Conservation (phyloP, 2,329 filamentous ascomycete species). For the Ceratocystis smalleyi region DNA sequence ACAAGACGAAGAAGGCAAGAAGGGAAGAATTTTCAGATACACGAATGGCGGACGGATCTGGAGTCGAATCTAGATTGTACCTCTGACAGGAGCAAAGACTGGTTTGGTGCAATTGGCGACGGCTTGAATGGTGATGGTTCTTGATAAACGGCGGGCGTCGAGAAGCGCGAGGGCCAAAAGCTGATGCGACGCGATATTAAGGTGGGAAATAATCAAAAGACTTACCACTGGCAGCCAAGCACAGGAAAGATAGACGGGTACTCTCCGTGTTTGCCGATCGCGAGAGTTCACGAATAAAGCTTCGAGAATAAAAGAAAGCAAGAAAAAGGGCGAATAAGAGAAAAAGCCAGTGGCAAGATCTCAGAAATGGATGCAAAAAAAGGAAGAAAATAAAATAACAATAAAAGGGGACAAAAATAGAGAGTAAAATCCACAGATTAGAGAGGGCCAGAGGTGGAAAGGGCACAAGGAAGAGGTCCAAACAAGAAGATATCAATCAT, state of each 20-base stretch:
- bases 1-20: not conserved
- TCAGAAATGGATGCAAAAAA: conserved; percentile 9
- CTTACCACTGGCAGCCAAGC: not conserved
- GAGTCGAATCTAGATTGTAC: not conserved
- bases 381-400: conserved; percentile 1
- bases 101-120: not conserved
- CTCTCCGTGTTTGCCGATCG: not conserved
- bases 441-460: not conserved
- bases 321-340: not conserved
- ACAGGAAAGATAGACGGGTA: not conserved
- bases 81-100: not conserved
- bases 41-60: not conserved
- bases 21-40: not conserved
- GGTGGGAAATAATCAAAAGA: not conserved
- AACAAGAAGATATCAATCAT: not conserved
- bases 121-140: not conserved
- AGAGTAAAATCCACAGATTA: conserved; percentile 1
- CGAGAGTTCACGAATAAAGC: not conserved
- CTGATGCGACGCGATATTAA: not conserved
- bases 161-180: not conserved
- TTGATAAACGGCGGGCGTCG: not conserved
- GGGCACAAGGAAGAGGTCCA: not conserved
- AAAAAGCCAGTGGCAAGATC: not conserved
- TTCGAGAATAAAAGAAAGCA: not conserved
- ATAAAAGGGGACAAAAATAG: not conserved